These are phyloP conservation scores for Amyloporia xantha DNA, from an alignment of 768 basidiomycete genomes.

Conservation along the genomic window DNA sequence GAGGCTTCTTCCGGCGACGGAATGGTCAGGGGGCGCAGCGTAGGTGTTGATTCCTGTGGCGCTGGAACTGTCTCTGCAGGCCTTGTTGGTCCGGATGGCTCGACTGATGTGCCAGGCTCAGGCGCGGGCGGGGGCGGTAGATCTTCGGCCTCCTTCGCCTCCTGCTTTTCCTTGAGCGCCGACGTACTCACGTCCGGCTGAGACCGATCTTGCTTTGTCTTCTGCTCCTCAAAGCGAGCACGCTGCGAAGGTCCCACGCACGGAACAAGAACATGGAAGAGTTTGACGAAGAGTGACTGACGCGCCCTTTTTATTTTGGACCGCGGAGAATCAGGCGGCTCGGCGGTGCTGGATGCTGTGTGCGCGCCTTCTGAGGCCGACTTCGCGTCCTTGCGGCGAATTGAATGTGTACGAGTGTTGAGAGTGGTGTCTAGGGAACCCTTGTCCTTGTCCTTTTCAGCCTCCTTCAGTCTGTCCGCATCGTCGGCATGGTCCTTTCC, in stretches of 20 bases:
- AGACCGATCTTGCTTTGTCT: slow-evolving; percentile 8
- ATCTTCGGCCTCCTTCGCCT: slow-evolving; percentile 23
- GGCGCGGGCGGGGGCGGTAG: slow-evolving; percentile 28
- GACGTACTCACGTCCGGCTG: slow-evolving; percentile 5
- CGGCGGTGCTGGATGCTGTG: slow-evolving; percentile 23
- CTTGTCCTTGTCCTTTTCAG: slow-evolving; percentile 43
- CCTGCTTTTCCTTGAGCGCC: slow-evolving; percentile 24
- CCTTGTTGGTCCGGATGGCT: background rate
- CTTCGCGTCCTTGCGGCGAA: slow-evolving; percentile 26
- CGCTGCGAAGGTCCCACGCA: slow-evolving; percentile 48
- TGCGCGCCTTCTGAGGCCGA: slow-evolving; percentile 29
- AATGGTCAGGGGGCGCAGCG: slow-evolving; percentile 20
- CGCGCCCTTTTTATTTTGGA: slow-evolving; percentile 30
- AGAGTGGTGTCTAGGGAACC: slow-evolving; percentile 38
- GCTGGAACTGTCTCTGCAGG: slow-evolving; percentile 4
- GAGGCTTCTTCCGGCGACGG: slow-evolving; percentile 18
- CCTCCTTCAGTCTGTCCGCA: slow-evolving; percentile 32
- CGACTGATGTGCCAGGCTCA: background rate
- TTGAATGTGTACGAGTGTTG: slow-evolving; percentile 26
- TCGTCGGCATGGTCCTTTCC: slow-evolving; percentile 27
- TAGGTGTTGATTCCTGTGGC: slow-evolving; percentile 11
- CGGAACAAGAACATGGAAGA: slow-evolving; percentile 58
- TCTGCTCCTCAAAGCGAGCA: slow-evolving; percentile 38
- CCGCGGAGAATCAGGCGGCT: slow-evolving; percentile 14
- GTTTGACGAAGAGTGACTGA: slow-evolving; percentile 50